Percentiles rank a stretch among this genome's conserved stretches.
Conservation (phyloP, 768 basidiomycete genomes). For the Termitomyces sp. region DNA sequence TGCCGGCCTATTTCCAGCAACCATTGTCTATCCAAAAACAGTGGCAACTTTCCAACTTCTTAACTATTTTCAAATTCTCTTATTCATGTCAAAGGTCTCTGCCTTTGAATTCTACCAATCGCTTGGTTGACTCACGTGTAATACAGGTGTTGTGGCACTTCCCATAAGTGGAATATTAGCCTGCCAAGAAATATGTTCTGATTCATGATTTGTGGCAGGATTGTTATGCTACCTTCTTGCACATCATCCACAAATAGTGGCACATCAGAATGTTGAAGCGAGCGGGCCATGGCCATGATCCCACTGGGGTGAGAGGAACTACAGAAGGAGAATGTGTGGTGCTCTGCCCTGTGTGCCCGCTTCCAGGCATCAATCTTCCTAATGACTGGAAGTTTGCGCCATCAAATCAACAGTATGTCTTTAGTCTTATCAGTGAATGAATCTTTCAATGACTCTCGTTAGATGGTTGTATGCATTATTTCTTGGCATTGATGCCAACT, state of each 20-base stretch:
- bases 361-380: no score
- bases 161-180: no score
- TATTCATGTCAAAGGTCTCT: not conserved
- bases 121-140: not conserved
- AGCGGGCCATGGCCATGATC: conserved; percentile 18
- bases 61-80: not conserved
- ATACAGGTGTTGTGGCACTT: not conserved
- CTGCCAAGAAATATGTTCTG: no score
- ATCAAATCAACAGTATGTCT: no score
- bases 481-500: conserved; percentile 15
- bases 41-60: not conserved
- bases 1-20: not conserved
- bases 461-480: no score
- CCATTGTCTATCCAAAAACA: not conserved
- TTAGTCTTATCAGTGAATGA: no score
- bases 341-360: conserved; percentile 10
- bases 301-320: conserved; percentile 11
- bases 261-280: conserved; percentile 22
- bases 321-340: conserved; percentile 21
- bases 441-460: no score
- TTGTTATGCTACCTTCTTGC: conserved; percentile 20
- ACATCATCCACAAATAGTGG: conserved; percentile 20
- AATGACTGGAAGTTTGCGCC: no score
- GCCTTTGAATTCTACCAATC: not conserved
- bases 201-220: no score